Percentiles rank a stretch among this genome's conserved stretches.
Evolutionary conservation across 1,139 yeast species (phyloP).

Genomic region (Spencermartinsiella ligniputridi): DNA sequence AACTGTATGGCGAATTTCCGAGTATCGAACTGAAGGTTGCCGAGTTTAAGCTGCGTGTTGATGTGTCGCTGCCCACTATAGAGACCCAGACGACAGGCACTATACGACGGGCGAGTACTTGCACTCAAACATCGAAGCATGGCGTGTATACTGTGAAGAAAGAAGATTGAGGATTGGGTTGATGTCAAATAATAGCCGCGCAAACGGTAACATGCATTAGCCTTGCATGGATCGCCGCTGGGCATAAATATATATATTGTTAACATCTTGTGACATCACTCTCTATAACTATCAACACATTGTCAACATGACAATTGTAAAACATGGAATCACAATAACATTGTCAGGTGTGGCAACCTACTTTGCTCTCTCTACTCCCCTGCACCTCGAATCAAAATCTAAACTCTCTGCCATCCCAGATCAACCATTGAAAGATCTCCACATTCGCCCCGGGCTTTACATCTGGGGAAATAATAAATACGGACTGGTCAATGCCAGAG

Average conservation of each 20-base stretch:
- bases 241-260: too few relatives aligned
- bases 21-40: constrained; percentile 59
- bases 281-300: too few relatives aligned
- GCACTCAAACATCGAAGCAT: too few relatives aligned
- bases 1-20: constrained; percentile 67
- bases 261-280: too few relatives aligned
- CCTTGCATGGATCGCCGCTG: too few relatives aligned
- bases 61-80: not conserved
- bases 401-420: not conserved
- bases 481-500: constrained; percentile 39
- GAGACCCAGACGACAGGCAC: too few relatives aligned
- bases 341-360: not conserved
- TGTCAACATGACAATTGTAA: not conserved
- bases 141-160: too few relatives aligned
- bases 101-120: too few relatives aligned
- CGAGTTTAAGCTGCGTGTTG: constrained; percentile 13
- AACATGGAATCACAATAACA: not conserved
- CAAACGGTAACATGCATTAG: too few relatives aligned
- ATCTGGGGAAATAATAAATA: constrained; percentile 47
- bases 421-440: constrained; percentile 1
- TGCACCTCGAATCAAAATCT: not conserved
- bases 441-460: constrained; percentile 45
- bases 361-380: not conserved
- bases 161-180: too few relatives aligned
- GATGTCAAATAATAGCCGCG: too few relatives aligned